Base-by-base conservation (phyloP, 768 basidiomycete genomes). In the Sarcodon sp. region DNA sequence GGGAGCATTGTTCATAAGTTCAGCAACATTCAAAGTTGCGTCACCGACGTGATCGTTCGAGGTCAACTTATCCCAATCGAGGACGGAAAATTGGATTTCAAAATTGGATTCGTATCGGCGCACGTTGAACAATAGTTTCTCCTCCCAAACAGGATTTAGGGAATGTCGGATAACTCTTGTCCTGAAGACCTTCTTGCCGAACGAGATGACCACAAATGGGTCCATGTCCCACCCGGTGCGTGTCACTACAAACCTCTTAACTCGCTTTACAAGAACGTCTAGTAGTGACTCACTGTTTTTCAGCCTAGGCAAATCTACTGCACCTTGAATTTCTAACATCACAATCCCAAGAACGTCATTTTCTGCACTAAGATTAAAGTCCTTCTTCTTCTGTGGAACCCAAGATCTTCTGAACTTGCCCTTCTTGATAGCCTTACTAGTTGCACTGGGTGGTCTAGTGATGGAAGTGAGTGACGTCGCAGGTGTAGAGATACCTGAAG, bases 41-140 rank as follows among this genome's bases (percentile, higher is more conserved):
- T 89, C 85, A 13, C 92, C 92, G 34, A 99, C 80, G 54, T 84
- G 75, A 60, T 97, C 94, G 59, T 98, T 96, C 5, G 79, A 75
- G 33, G 77, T 79, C 10, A 90, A 72, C 64, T 97, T 97, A 65
- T 98, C 94, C 94, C 94, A 99, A 61, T 99, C 94, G 45, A 92
- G 79, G 2, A 99, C 79, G 0, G 80, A 76, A 45, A 96, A 77
- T 54, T 88, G 79, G 7, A 91, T 70, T 47, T 80, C 75, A 69
- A 80, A 96, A 8, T 74, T 59, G 7, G 77, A 79, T 61, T 97
- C 93, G 59, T 89, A 91, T 9, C 82, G 70, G 27, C 90, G 77
- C 11, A 98, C 93, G 60, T 96, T 93, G 71, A 97, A 98, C 9
- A 96, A 73, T 3, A 98, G 68, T 62, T 94, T 93, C 66, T 97